Evolutionary conservation across 2,329 filamentous ascomycete genomes (phyloP).

Genomic region (Pseudogymnoascus pannorum): DNA sequence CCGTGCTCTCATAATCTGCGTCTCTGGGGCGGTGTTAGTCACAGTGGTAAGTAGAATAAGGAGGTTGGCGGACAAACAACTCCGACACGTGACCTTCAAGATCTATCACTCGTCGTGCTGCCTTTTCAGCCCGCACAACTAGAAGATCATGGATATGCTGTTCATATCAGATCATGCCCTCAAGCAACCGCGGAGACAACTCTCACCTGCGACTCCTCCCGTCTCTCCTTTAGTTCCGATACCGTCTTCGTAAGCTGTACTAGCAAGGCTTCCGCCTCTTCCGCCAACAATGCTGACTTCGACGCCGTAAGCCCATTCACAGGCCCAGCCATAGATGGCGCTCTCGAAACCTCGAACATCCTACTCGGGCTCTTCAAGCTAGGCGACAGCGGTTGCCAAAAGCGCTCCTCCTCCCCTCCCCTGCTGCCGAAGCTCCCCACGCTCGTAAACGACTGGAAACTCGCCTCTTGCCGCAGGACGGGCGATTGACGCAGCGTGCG

Average conservation of each 20-base stretch:
- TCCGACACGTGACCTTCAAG: slow-evolving; percentile 52
- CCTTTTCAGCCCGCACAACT: slow-evolving; percentile 48
- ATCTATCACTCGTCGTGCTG: slow-evolving; percentile 51
- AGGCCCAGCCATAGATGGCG: background rate
- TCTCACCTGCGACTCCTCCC: slow-evolving; percentile 51
- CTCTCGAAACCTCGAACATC: background rate
- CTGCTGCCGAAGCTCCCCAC: slow-evolving; percentile 16
- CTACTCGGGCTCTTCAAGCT: slow-evolving; percentile 7
- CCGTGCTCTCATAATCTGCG: slow-evolving; percentile 47
- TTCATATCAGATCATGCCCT: slow-evolving; percentile 11
- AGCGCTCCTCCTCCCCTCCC: slow-evolving; percentile 16
- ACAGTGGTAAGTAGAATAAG: background rate
- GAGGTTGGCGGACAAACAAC: slow-evolving; percentile 37
- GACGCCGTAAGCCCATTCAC: background rate
- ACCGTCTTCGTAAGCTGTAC: slow-evolving; percentile 44
- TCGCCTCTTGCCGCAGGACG: slow-evolving; percentile 12
- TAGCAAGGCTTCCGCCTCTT: slow-evolving; percentile 40
- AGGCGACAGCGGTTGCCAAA: slow-evolving; percentile 23
- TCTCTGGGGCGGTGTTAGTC: slow-evolving; percentile 34
- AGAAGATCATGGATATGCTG: slow-evolving; percentile 57
- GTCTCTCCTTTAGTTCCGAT: slow-evolving; percentile 44
- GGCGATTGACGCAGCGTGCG: slow-evolving; percentile 18
- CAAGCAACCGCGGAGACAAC: background rate
- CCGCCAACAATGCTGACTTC: slow-evolving; percentile 30
- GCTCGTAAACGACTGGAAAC: slow-evolving; percentile 14